Percentiles rank a stretch among this genome's conserved stretches.
Conservation (phyloP, 1,284 basidiomycete genomes). For the Gymnopus androsaceus region DNA sequence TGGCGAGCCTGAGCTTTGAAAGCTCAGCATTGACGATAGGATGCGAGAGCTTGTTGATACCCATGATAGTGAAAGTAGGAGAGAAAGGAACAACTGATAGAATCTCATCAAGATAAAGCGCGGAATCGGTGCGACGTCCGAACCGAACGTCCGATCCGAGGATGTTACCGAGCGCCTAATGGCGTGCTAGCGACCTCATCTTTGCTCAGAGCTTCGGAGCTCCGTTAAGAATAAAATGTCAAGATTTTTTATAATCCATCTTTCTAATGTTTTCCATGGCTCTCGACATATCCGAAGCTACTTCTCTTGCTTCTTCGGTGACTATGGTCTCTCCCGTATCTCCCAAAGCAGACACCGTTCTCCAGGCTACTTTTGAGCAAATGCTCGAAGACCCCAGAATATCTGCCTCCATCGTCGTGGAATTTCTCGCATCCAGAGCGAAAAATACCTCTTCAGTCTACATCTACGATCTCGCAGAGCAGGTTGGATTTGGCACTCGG, state of each 20-base stretch:
- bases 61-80: constrained; percentile 7
- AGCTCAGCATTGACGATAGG: constrained; percentile 74
- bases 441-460: constrained; percentile 67
- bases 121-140: background rate
- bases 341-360: constrained; percentile 27
- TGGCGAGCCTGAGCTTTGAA: constrained; percentile 65
- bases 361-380: constrained; percentile 25
- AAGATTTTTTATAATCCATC: background rate
- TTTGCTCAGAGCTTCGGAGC: constrained; percentile 39
- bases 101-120: background rate
- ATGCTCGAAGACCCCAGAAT: constrained; percentile 48
- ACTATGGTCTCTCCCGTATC: constrained; percentile 24
- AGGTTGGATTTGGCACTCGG: constrained; percentile 73
- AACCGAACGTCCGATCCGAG: too few relatives aligned
- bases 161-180: background rate
- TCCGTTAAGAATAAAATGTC: constrained; percentile 24
- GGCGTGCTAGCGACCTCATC: constrained; percentile 22
- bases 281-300: background rate
- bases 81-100: background rate
- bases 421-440: constrained; percentile 61
- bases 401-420: constrained; percentile 63
- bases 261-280: constrained; percentile 8
- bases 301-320: constrained; percentile 12
- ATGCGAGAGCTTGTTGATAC: constrained; percentile 64
- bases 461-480: constrained; percentile 79